Evolutionary conservation across 2,329 filamentous ascomycete species (phyloP).

Genomic region (Alternaria hordeiaustralica): DNA sequence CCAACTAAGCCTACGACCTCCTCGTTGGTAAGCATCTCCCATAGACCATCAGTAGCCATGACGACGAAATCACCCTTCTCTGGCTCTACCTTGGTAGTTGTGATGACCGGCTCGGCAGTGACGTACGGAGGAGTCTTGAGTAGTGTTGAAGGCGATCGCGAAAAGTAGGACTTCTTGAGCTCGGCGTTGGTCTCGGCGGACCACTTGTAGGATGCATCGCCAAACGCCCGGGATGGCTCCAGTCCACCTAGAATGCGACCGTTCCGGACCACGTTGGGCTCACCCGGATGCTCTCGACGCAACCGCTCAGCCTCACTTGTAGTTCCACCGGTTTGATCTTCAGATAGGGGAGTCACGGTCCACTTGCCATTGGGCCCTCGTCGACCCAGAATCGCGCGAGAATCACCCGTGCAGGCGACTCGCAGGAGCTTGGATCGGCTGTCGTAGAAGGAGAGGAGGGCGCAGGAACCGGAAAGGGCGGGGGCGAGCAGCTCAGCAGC

Average conservation of each 20-base stretch:
- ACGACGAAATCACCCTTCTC: conserved; percentile 93
- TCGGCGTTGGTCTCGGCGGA: conserved; percentile 81
- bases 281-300: conserved; percentile 84
- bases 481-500: conserved; percentile 92
- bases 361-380: conserved; percentile 82
- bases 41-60: conserved; percentile 93
- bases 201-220: conserved; percentile 98
- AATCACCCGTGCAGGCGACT: conserved; percentile 96
- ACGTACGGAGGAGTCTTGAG: conserved; percentile 95
- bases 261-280: conserved; percentile 85
- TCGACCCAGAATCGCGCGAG: conserved; percentile 89
- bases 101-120: conserved; percentile 93
- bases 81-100: conserved; percentile 88
- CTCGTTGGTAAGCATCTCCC: conserved; percentile 99
- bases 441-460: conserved; percentile 95
- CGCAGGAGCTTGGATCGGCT: conserved; percentile 82
- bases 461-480: conserved; percentile 95
- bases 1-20: conserved; percentile 96
- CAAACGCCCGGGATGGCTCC: conserved; percentile 93
- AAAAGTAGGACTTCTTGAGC: conserved; percentile 86
- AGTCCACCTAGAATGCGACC: conserved; percentile 90
- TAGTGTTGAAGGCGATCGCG: conserved; percentile 74
- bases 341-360: conserved; percentile 86
- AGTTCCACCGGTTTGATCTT: conserved; percentile 92
- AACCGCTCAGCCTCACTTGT: conserved; percentile 83